Percentiles rank a stretch among this genome's conserved stretches.
phyloP scores from a whole-genome alignment of 208 protist genomes.

The Crithidia bombi region DNA sequence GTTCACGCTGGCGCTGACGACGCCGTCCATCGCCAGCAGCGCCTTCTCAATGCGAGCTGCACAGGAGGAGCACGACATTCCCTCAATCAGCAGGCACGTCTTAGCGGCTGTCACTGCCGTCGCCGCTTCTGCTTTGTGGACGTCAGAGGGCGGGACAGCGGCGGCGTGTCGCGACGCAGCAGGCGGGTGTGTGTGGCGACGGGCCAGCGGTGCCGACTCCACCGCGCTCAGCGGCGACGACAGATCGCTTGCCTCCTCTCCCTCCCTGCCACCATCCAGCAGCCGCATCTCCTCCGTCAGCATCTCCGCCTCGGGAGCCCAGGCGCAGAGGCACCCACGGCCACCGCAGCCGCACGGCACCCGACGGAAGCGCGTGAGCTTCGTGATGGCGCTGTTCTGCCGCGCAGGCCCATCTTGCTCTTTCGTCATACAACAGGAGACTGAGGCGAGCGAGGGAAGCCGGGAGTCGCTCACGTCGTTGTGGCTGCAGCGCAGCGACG shows the following conservation, averaged over 20 bases:
- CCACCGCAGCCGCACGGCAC: slow-evolving; percentile 33
- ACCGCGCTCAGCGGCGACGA: not conserved
- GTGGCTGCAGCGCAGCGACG: slow-evolving; percentile 17
- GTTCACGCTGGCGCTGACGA: slow-evolving; percentile 66
- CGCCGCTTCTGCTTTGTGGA: not conserved
- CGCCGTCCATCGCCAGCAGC: slow-evolving; percentile 45
- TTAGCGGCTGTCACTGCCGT: slow-evolving; percentile 2
- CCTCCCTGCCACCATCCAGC: not conserved
- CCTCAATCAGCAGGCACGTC: slow-evolving; percentile 68
- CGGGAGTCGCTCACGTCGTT: not conserved
- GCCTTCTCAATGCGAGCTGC: slow-evolving; percentile 84
- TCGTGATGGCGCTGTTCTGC: slow-evolving; percentile 1
- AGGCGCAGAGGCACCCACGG: slow-evolving; percentile 34
- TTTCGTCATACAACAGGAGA: slow-evolving; percentile 8
- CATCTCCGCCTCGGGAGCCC: slow-evolving; percentile 28
- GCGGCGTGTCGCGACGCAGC: not conserved
- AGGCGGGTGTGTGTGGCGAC: not conserved
- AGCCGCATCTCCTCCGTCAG: slow-evolving; percentile 32
- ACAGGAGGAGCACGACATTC: slow-evolving; percentile 94
- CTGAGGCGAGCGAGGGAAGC: not conserved
- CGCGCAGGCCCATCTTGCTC: not conserved
- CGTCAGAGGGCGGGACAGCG: not conserved
- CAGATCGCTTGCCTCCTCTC: not conserved
- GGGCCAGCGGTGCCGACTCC: not conserved
- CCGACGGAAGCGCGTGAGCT: slow-evolving; percentile 21